Percentiles rank a stretch among this genome's conserved stretches.
These are phyloP conservation scores for Magnaporthales sp. DNA, from an alignment of 2,329 filamentous ascomycete species.

Conservation along the genomic window DNA sequence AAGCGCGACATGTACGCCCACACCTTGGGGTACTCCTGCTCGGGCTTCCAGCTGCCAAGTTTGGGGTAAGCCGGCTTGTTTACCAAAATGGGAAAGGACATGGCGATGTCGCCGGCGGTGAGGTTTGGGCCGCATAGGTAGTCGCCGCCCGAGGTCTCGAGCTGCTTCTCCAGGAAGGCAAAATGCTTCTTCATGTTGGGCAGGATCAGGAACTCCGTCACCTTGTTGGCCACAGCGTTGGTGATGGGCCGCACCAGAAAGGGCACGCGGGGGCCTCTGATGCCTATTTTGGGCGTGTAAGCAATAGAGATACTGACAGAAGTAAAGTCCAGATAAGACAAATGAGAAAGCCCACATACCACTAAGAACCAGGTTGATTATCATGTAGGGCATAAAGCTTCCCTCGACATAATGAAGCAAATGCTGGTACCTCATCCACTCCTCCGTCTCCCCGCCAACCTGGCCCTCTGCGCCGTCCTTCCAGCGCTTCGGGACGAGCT, in stretches of 20 bases:
- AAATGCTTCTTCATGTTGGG: constrained; percentile 41
- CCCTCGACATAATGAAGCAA: constrained; percentile 82
- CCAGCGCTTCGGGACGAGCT: constrained; percentile 44
- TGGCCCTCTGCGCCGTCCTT: constrained; percentile 48
- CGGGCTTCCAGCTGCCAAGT: constrained; percentile 11
- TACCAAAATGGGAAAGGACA: constrained; percentile 3
- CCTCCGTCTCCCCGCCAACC: constrained; percentile 51
- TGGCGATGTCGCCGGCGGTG: constrained; percentile 36
- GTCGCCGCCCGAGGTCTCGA: constrained; percentile 32
- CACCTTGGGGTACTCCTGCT: constrained; percentile 29
- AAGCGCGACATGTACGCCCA: constrained; percentile 37
- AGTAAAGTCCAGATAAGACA: background rate
- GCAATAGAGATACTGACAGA: background rate
- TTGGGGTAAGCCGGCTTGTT: background rate
- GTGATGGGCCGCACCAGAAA: constrained; percentile 47
- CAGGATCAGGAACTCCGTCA: constrained; percentile 31
- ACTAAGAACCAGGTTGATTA: constrained; percentile 53
- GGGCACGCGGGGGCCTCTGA: constrained; percentile 37
- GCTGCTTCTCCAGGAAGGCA: constrained; percentile 38
- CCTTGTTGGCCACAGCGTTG: constrained; percentile 31
- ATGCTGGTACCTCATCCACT: constrained; percentile 53
- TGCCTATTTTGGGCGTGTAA: constrained; percentile 16
- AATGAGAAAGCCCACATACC: constrained; percentile 23
- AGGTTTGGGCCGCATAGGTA: constrained; percentile 42
- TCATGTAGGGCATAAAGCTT: constrained; percentile 64